Conservation (phyloP, 1,284 basidiomycete species). For the Irpex lacteus region DNA sequence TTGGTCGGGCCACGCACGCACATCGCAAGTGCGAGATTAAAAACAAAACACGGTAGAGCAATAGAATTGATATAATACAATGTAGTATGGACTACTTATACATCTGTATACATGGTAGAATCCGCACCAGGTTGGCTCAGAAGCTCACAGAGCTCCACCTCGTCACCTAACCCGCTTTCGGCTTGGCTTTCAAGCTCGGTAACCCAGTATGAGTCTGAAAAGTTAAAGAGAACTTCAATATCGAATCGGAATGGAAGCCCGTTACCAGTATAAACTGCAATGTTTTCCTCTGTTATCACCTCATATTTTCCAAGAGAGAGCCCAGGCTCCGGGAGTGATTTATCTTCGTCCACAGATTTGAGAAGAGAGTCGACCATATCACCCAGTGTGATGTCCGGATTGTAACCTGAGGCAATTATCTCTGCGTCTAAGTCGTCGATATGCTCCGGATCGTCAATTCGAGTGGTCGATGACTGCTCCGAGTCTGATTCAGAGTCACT, state of each 20-base stretch:
- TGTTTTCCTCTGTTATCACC: background rate
- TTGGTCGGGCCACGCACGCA: too few species aligned
- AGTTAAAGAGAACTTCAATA: background rate
- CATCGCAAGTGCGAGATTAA: too few species aligned
- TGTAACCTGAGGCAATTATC: background rate
- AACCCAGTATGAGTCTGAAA: constrained; percentile 1
- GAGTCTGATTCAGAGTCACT: background rate
- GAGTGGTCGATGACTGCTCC: background rate
- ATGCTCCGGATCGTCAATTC: background rate
- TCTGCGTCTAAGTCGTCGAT: background rate
- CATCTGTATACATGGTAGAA: background rate
- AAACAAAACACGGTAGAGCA: too few species aligned
- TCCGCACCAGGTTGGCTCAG: background rate
- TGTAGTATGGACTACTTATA: background rate
- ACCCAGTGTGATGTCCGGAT: background rate
- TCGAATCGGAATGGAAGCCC: background rate
- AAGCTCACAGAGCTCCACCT: background rate
- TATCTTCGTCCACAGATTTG: background rate
- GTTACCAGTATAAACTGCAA: background rate
- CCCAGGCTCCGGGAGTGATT: background rate
- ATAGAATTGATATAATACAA: too few species aligned
- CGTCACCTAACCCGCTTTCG: background rate
- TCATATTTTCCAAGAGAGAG: background rate
- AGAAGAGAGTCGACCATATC: background rate
- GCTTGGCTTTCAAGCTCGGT: background rate